Base-by-base conservation (phyloP, 805 yeast genomes). In the Yamadazyma philogaea region DNA sequence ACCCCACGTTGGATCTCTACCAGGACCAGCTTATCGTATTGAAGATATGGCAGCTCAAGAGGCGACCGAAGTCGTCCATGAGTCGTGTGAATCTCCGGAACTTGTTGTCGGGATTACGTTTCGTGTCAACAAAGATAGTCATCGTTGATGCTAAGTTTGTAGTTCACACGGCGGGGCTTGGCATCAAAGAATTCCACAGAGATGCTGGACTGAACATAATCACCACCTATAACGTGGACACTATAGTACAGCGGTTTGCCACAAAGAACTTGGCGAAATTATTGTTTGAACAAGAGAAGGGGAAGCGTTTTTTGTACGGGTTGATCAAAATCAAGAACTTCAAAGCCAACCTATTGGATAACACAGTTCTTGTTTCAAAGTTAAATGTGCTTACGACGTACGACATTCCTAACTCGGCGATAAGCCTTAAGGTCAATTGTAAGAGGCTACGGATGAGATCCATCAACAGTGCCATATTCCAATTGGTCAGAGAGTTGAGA, bases 391-490 rank as follows among this genome's bases (percentile, higher is more conserved):
- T 66, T 10, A 42, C 58, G 1, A 46, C 55, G 1, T 67, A 63
- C 39, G 54, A 61, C 42, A 37, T 66, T 1, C n/a, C 45, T 6
- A 56, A 52, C 4, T 48, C 52, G 16, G 52, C 45, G 7, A 14
- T 64, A 4, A 42, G 58, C 1, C 36, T 68, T 5, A 56, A 61
- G 27, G 28, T 59, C 6, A 45, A 52, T 11, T 51, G 59, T 21
- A 66, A 66, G 42, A 52, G 52, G 12, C 35, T 65, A 7, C 56
- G 54, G 42, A 34, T 66, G 20, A 57, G 54, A 27, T 67, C 72
- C 1, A 64, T 68, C 11, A 70, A 70, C 49, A 61, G 59, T 10
- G 64, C 60, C 34, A 51, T 70, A 5, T 69, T 70, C 45, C 61
- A 62, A 27, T 50, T 69, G 15, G 60, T 68, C 6, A 46, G 69